These are phyloP conservation scores for Lomentospora prolificans DNA, from an alignment of 2,329 filamentous ascomycete species.

Conservation along the genomic window DNA sequence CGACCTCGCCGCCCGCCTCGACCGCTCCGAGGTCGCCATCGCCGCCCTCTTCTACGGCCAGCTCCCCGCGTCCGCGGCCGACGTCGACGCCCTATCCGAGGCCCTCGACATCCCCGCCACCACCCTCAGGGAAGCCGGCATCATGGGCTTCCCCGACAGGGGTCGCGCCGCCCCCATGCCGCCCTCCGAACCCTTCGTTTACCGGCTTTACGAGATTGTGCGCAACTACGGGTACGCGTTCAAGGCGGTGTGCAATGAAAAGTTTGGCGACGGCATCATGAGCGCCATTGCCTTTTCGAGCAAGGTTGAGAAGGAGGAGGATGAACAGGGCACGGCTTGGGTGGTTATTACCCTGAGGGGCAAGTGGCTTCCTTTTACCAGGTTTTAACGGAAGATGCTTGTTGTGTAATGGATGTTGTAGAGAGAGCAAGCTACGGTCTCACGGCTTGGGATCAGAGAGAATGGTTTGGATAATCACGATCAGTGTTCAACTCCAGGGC, in stretches of 20 bases:
- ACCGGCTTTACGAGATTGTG: slow-evolving; percentile 85
- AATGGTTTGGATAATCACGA: too few relatives aligned
- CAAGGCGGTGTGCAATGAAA: slow-evolving; percentile 92
- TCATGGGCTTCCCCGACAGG: slow-evolving; percentile 69
- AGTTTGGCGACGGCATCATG: slow-evolving; percentile 93
- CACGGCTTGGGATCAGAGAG: too few relatives aligned
- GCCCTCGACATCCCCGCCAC: slow-evolving; percentile 52
- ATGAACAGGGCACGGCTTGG: slow-evolving; percentile 72
- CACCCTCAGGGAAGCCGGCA: slow-evolving; percentile 44
- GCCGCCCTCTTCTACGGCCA: slow-evolving; percentile 91
- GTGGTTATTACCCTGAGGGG: slow-evolving; percentile 74
- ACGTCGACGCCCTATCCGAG: slow-evolving; percentile 53
- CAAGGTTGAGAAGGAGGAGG: slow-evolving; percentile 87
- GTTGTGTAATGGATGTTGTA: too few relatives aligned
- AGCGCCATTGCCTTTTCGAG: slow-evolving; percentile 87
- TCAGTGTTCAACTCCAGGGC: too few relatives aligned
- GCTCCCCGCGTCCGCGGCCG: slow-evolving; percentile 60
- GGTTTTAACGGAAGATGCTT: not conserved
- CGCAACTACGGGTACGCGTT: slow-evolving; percentile 97
- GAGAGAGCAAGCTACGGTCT: too few relatives aligned
- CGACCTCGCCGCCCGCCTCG: slow-evolving; percentile 61
- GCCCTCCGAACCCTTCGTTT: slow-evolving; percentile 46
- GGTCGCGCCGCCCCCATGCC: slow-evolving; percentile 46
- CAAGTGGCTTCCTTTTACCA: slow-evolving; percentile 44
- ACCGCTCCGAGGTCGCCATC: slow-evolving; percentile 72